Conservation (phyloP, 805 yeast species). For the Kuraishia molischiana region DNA sequence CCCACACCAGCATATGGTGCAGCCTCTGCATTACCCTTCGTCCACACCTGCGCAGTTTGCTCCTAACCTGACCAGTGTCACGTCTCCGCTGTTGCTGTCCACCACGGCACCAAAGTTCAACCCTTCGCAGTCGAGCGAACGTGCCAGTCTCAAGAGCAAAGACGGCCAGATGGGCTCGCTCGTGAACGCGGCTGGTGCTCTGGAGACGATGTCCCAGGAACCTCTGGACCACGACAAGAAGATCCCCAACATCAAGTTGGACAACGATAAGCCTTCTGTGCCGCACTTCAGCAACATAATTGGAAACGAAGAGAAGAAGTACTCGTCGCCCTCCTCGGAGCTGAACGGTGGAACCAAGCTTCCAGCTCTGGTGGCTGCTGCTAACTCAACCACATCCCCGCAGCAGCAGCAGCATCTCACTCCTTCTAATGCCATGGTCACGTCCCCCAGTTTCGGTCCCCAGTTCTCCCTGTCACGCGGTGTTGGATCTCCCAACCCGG, state of each 20-base stretch:
- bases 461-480: constrained; percentile 15
- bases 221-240: constrained; percentile 12
- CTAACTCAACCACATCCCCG: constrained; percentile 3
- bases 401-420: constrained; percentile 9
- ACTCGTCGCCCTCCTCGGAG: constrained; percentile 19
- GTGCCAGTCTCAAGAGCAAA: constrained; percentile 9
- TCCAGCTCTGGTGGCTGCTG: constrained; percentile 9
- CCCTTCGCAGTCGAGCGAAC: constrained; percentile 28
- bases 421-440: constrained; percentile 7
- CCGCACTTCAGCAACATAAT: constrained; percentile 5
- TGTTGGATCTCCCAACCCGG: too few species aligned
- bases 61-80: constrained; percentile 50
- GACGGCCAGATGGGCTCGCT: constrained; percentile 3
- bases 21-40: constrained; percentile 55
- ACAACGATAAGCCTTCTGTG: constrained; percentile 8
- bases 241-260: constrained; percentile 22
- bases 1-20: constrained; percentile 24
- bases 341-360: constrained; percentile 13
- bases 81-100: constrained; percentile 54
- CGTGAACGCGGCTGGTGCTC: constrained; percentile 25
- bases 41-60: constrained; percentile 68
- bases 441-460: constrained; percentile 23
- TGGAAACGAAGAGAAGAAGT: constrained; percentile 7
- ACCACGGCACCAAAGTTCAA: constrained; percentile 24
- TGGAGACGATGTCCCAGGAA: constrained; percentile 26